phyloP scores from a whole-genome alignment of 768 basidiomycete species.

The Tulasnella calospora region DNA sequence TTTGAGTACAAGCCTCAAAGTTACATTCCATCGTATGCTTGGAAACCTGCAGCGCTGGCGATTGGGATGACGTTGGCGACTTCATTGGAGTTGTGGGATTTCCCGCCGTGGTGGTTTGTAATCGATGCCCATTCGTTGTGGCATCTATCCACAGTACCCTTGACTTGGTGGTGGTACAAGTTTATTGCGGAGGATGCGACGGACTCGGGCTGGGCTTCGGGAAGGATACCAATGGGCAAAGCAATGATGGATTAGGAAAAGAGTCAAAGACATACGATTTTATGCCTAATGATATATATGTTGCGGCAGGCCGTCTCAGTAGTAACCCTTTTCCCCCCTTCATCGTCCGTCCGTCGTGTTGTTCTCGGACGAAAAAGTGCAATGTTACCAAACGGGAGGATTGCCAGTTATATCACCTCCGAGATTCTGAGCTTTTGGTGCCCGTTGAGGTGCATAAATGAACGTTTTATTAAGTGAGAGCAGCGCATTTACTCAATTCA shows the following conservation, averaged over 20 bases:
- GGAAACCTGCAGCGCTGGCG: slow-evolving; percentile 49
- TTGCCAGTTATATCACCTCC: not conserved
- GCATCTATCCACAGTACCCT: slow-evolving; percentile 80
- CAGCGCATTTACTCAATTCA: not conserved
- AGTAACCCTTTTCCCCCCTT: not conserved
- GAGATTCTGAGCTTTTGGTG: not conserved
- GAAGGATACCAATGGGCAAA: slow-evolving; percentile 10
- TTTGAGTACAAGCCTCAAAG: slow-evolving; percentile 42
- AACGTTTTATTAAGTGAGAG: not conserved
- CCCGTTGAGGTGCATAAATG: not conserved
- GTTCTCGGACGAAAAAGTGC: not conserved
- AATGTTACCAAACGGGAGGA: not conserved
- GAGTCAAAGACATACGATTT: not conserved
- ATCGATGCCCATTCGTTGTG: slow-evolving; percentile 91
- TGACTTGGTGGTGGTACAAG: slow-evolving; percentile 78
- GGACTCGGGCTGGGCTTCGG: slow-evolving; percentile 57
- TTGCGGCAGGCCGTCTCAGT: not conserved
- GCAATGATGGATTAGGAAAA: not conserved
- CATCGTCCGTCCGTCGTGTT: not conserved
- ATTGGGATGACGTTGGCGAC: slow-evolving; percentile 68
- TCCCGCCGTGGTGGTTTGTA: slow-evolving; percentile 67
- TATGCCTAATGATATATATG: not conserved
- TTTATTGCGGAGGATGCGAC: slow-evolving; percentile 70
- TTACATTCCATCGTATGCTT: slow-evolving; percentile 55
- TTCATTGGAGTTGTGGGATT: slow-evolving; percentile 83